These are phyloP conservation scores for Scutellaria baicalensis DNA, from an alignment of 257 asterid species.

Conservation along the genomic window DNA sequence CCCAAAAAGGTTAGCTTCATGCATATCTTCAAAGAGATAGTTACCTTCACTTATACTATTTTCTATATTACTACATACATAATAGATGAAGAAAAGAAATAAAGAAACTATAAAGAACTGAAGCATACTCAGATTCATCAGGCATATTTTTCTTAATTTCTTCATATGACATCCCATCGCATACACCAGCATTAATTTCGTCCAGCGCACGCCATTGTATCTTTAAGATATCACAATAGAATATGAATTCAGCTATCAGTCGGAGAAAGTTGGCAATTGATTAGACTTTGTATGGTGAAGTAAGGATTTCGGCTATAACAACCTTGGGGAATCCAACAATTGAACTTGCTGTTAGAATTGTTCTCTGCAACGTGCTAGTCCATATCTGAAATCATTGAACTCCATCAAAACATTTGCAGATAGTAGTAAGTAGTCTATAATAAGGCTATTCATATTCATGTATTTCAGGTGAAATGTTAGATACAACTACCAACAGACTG, in stretches of 20 bases:
- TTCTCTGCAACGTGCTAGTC: slow-evolving; percentile 99
- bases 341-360: slow-evolving; percentile 79
- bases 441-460: not conserved
- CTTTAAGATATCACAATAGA: slow-evolving; percentile 32
- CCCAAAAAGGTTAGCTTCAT: not conserved
- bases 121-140: slow-evolving; percentile 86
- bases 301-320: slow-evolving; percentile 1
- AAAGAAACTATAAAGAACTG: slow-evolving; percentile 8
- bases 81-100: not conserved
- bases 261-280: slow-evolving; percentile 6
- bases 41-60: too few species aligned
- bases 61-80: not conserved
- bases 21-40: not conserved
- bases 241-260: slow-evolving; percentile 7
- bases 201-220: slow-evolving; percentile 99
- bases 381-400: slow-evolving; percentile 60
- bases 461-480: not conserved
- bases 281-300: not conserved
- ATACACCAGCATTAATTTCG: slow-evolving; percentile 92
- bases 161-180: slow-evolving; percentile 98
- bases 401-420: slow-evolving; percentile 5
- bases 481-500: not conserved
- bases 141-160: slow-evolving; percentile 98
- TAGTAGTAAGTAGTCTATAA: not conserved
- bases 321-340: slow-evolving; percentile 97